phyloP scores from a whole-genome alignment of 345 rosid species.

The Turnera subulata region DNA sequence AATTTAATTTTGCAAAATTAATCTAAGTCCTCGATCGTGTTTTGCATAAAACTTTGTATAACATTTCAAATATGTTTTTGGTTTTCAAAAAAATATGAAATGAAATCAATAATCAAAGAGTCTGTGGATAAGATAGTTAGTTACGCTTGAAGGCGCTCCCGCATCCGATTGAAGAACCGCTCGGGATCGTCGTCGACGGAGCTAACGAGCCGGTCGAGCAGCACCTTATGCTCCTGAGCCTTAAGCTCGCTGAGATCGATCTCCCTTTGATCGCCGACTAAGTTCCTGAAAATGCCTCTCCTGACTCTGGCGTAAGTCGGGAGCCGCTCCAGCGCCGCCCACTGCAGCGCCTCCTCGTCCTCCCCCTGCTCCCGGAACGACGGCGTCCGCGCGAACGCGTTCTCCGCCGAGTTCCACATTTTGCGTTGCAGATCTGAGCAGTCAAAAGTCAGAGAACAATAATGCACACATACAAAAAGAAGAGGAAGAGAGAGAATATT shows the following conservation, averaged over 20 bases:
- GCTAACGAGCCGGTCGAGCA: conserved; percentile 66
- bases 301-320: conserved; percentile 76
- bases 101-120: not conserved
- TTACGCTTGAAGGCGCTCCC: conserved; percentile 78
- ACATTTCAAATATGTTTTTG: too few species aligned
- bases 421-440: conserved; percentile 21
- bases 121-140: not conserved
- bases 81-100: too few species aligned
- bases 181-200: conserved; percentile 82
- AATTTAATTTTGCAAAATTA: too few species aligned
- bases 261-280: conserved; percentile 65
- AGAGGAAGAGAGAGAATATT: not conserved
- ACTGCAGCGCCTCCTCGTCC: conserved; percentile 79
- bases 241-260: conserved; percentile 64
- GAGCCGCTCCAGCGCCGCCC: conserved; percentile 90
- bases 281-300: conserved; percentile 66
- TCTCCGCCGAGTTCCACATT: conserved; percentile 89
- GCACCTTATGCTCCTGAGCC: conserved; percentile 59
- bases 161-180: conserved; percentile 74
- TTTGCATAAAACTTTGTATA: too few species aligned
- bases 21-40: too few species aligned
- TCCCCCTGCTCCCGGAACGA: conserved; percentile 55
- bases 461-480: too few species aligned
- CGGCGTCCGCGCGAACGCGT: conserved; percentile 58
- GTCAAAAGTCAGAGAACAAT: too few species aligned